Base-by-base conservation (phyloP, 306 rosid species). In the Quillaja saponaria region DNA sequence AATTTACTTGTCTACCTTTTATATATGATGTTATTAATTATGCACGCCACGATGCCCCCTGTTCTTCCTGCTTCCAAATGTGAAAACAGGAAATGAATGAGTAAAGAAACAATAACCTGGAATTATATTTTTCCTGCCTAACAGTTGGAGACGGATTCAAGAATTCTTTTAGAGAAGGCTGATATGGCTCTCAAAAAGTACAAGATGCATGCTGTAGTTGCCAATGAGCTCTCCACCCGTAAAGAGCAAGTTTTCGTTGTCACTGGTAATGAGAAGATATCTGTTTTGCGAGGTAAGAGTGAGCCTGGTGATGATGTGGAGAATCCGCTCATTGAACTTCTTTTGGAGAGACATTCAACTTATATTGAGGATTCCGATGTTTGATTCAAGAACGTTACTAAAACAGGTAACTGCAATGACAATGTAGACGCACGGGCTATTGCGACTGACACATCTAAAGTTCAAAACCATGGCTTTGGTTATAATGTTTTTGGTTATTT, bases 101-200 rank as follows among this genome's bases (percentile, higher is more conserved):
- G 59, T 33, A 17, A 20, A 50, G 47, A 69, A 58, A 5, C 49
- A n/a, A n/a, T 13, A 67, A 39, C 64, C 49, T 55, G 61, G 42
- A 71, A 8, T 62, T 50, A 55, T 50, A 55, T 55, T 25, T 46
- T 49, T 63, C 63, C 48, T 68, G 35, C 42, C 25, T 72, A 61
- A 68, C 83, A 92, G 99, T 77, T 92, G 21, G 99, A 92, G 86
- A 92, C 99, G 35, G 97, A 92, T 75, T 34, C 83, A 20, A 80
- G 84, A 79, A 92, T 92, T 75, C 95, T 92, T 71, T 76, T 92
- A 52, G 81, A 78, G 64, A 92, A 92, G 76, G 97, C 97, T 8
- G 62, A 3, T 15, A 49, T 63, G 12, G 90, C 99, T 76, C 95
- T 92, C 25, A 68, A 76, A 66, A 89, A 80, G 84, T 86, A 92